A percentile compares a stretch with the other conserved stretches of the same genome.
Conservation (phyloP, 2,329 filamentous ascomycete species). For the Penicillium sp. region DNA sequence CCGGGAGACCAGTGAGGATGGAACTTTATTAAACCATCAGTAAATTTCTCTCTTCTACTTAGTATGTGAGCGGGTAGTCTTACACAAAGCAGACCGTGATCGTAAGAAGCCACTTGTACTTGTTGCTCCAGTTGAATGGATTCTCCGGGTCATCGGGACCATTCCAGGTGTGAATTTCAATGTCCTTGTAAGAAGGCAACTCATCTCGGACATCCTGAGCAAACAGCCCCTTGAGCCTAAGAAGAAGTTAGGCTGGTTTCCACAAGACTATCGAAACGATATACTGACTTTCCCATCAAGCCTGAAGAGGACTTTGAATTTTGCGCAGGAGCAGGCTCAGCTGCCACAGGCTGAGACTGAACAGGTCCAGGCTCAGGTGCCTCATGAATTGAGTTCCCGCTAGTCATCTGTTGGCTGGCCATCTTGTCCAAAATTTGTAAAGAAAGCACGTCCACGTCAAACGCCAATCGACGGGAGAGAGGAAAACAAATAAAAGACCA, state of each 20-base stretch:
- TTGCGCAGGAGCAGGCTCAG: neutral
- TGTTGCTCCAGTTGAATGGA: constrained; percentile 45
- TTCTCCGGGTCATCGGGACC: constrained; percentile 28
- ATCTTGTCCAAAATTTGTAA: neutral
- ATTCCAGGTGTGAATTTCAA: constrained; percentile 33
- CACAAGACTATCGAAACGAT: neutral
- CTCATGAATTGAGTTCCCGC: neutral
- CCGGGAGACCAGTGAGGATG: constrained; percentile 46
- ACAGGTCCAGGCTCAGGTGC: neutral
- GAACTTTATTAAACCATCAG: constrained; percentile 27
- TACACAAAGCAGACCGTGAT: constrained; percentile 48
- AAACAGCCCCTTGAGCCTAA: neutral
- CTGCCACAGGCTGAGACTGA: neutral
- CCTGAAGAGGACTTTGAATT: neutral
- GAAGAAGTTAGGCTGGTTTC: neutral
- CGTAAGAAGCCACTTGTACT: constrained; percentile 48
- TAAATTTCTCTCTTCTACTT: neutral
- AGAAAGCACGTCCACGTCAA: neutral
- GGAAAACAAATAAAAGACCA: neutral
- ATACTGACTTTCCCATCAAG: neutral
- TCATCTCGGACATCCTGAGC: neutral
- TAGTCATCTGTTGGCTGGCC: neutral
- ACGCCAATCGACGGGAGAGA: neutral
- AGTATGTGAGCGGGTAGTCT: neutral
- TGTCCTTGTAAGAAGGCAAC: constrained; percentile 5